These are phyloP conservation scores for Jacaranda mimosifolia DNA, from an alignment of 257 asterid species.

Conservation along the genomic window DNA sequence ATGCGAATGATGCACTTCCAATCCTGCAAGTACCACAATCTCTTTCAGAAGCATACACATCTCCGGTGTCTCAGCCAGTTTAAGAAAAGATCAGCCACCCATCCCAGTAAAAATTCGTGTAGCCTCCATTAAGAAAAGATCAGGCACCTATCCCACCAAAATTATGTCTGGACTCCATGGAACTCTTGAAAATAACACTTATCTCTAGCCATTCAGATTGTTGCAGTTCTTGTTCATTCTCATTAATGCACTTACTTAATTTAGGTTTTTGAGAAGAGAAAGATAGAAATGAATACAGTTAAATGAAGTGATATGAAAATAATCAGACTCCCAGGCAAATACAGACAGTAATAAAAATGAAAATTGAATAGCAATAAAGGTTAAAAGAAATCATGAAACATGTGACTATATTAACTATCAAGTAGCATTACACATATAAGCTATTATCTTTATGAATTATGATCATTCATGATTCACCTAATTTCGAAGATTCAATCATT, in stretches of 20 bases:
- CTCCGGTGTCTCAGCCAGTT: conserved; percentile 31
- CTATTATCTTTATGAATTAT: conserved; percentile 18
- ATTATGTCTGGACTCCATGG: conserved; percentile 12
- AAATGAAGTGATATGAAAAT: conserved; percentile 3
- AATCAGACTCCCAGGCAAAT: conserved; percentile 21
- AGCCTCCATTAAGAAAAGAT: conserved; percentile 28
- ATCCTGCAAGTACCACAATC: conserved; percentile 64
- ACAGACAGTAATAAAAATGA: conserved; percentile 19
- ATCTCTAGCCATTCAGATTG: conserved; percentile 25
- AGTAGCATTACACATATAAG: conserved; percentile 18
- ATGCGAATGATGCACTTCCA: conserved; percentile 89
- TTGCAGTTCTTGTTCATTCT: conserved; percentile 25
- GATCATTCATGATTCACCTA: not conserved
- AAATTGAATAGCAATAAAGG: not conserved
- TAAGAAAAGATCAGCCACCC: conserved; percentile 34
- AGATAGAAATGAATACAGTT: not conserved
- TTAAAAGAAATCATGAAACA: conserved; percentile 12
- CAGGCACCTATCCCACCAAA: conserved; percentile 26
- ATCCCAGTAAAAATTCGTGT: conserved; percentile 19
- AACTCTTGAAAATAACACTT: conserved; percentile 10
- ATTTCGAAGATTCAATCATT: not conserved
- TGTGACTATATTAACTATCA: not conserved
- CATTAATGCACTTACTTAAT: conserved; percentile 23
- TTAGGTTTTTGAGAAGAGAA: conserved; percentile 13
- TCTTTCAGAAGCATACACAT: conserved; percentile 28